phyloP scores from a whole-genome alignment of 2,329 filamentous ascomycete species.

The Penicillium occitanis region DNA sequence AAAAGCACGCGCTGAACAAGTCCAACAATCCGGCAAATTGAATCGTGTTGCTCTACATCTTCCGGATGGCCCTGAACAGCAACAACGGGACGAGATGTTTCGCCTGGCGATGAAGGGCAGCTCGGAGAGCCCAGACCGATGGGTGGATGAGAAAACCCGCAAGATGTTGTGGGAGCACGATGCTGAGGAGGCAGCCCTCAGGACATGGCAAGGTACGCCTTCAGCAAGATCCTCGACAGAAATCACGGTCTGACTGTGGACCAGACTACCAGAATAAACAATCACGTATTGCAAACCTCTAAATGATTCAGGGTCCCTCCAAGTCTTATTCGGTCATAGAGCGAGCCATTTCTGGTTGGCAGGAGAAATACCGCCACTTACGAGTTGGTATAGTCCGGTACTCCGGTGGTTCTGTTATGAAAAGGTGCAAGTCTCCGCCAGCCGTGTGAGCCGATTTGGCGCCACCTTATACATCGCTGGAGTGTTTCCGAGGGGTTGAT shows the following conservation, averaged over 20 bases:
- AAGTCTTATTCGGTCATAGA: not conserved
- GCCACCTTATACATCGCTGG: not conserved
- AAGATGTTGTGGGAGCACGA: slow-evolving; percentile 44
- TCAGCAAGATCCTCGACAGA: not conserved
- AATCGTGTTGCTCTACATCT: slow-evolving; percentile 41
- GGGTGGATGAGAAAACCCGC: slow-evolving; percentile 65
- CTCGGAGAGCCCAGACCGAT: slow-evolving; percentile 57
- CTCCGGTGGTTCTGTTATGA: not conserved
- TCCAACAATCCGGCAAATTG: slow-evolving; percentile 39
- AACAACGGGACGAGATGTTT: slow-evolving; percentile 43
- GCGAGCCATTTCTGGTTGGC: not conserved
- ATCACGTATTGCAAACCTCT: slow-evolving; percentile 23
- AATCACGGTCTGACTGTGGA: not conserved
- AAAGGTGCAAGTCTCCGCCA: slow-evolving; percentile 3
- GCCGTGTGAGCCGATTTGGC: not conserved
- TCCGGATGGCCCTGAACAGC: slow-evolving; percentile 42
- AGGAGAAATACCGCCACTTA: not conserved
- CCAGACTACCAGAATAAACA: slow-evolving; percentile 1
- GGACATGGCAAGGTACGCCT: slow-evolving; percentile 29
- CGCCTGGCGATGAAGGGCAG: slow-evolving; percentile 28
- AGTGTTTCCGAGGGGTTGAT: not conserved
- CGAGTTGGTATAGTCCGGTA: not conserved
- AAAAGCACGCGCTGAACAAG: slow-evolving; percentile 41
- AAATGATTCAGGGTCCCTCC: not conserved
- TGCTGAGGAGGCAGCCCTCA: slow-evolving; percentile 35